These are phyloP conservation scores for Xylaria sp. DNA, from an alignment of 2,329 filamentous ascomycete genomes.

Conservation along the genomic window DNA sequence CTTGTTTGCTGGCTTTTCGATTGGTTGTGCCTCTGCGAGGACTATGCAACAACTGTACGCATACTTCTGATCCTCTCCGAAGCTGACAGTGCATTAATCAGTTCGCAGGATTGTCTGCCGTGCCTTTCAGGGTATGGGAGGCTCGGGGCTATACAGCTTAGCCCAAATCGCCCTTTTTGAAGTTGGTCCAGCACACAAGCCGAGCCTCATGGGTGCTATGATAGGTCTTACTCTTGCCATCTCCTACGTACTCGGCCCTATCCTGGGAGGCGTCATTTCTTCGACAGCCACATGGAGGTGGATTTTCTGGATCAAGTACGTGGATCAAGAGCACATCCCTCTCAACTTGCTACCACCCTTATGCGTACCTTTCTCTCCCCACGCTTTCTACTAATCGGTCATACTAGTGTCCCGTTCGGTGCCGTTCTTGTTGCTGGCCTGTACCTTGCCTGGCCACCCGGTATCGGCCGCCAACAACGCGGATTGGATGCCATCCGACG, in stretches of 20 bases:
- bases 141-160: conserved; percentile 70
- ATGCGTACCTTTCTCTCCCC: background rate
- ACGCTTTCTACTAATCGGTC: conserved; percentile 18
- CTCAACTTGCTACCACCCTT: background rate
- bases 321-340: conserved; percentile 4
- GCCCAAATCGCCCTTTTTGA: conserved; percentile 68
- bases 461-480: conserved; percentile 51
- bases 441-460: conserved; percentile 59
- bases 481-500: conserved; percentile 58
- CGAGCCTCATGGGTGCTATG: conserved; percentile 65
- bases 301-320: conserved; percentile 72
- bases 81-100: background rate
- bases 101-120: conserved; percentile 65
- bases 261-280: conserved; percentile 67
- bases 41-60: conserved; percentile 64
- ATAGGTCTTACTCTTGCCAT: conserved; percentile 67
- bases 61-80: background rate
- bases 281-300: conserved; percentile 67
- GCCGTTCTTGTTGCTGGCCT: conserved; percentile 59
- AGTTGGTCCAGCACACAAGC: conserved; percentile 63
- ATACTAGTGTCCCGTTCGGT: conserved; percentile 62
- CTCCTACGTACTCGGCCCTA: conserved; percentile 68
- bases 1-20: conserved; percentile 66
- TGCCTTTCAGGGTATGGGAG: conserved; percentile 70
- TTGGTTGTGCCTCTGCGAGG: conserved; percentile 63